Base-by-base conservation (phyloP, 441 rosid species). In the Gossypium trilobum region DNA sequence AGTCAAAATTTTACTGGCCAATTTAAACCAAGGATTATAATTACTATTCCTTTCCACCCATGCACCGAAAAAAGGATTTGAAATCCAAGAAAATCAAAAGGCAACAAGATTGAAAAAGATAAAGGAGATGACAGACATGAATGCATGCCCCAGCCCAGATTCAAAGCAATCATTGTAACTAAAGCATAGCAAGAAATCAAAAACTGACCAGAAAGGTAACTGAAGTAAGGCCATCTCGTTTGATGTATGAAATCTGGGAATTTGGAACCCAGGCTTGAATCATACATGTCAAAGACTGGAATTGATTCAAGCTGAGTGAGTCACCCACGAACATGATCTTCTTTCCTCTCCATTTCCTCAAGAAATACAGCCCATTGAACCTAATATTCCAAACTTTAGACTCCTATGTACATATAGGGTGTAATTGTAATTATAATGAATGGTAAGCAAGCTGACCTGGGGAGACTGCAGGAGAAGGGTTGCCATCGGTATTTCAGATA, bases 401-500 rank as follows among this genome's bases (percentile, higher is more conserved):
- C 39, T 33, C 39, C 39, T 6, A 33, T 33, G 6, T 33, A 1
- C 39, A 33, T 6, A 5, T 33, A 6, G 8, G 9, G 39, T 33
- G 9, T 33, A 33, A 33, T 33, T 33, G 9, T 33, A 33, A 33
- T 6, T 6, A 33, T 0, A 14, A 60, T 14, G 6, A 7, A 27
- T 31, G 23, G 71, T 65, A 17, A 2, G 39, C 51, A 17, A 0
- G 19, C 51, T 61, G 59, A 91, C 98, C 91, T 88, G 31, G 96
- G 97, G 16, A 88, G 80, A 79, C 63, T 78, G 70, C 99, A 94
- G 13, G 80, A 80, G 77, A 72, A 87, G 13, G 97, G 99, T 68
- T 92, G 97, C 97, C 99, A 94, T 50, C 97, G 79, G 72, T 85
- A 92, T 61, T 87, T 89, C 70, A 84, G 91, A 68, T 92, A 94